Base-by-base conservation (phyloP, 768 basidiomycete species). In the Imleria badia region DNA sequence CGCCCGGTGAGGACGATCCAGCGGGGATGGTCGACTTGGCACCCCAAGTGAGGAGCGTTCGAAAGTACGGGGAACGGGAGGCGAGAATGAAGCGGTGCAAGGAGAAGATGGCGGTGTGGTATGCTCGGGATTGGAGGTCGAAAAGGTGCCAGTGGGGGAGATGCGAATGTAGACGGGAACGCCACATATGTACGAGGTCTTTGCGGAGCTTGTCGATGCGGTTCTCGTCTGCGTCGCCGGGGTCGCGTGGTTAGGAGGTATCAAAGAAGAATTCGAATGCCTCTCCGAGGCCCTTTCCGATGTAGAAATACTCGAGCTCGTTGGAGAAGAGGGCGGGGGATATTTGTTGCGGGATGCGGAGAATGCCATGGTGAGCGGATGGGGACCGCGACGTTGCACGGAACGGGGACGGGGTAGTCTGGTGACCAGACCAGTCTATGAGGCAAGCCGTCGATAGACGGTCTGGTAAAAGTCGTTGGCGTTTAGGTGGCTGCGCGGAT, bases 121-220 rank as follows among this genome's bases (percentile, higher is more conserved):
- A 51, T 76, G 81, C 52, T 89, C 87, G 51, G 85, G 84, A 51
- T 81, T 80, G 1, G 78, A 67, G 1, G 84, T 82, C 1, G 81
- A 84, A 61, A 85, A 86, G 52, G 79, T 83, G 45, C 86, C 86
- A 0, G 84, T 81, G 56, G 95, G 81, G 0, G 87, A 80, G 51
- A 98, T 86, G 48, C 88, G 84, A 22, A 96, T 83, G 70, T 98
- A 98, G 83, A 45, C 94, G 85, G 13, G 89, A 91, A 31, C 96
- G 77, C 96, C 95, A 98, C 93, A 94, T 96, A 76, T 88, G 97
- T 20, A 95, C 90, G 29, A 97, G 79, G 66, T 98, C 96, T 72
- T 93, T 92, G 56, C 92, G 84, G 11, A 97, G 82, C 73, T 94
- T 91, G 70, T 93, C 91, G 38, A 91, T 74, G 14, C 91, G 77